Evolutionary conservation across 805 yeast genomes (phyloP).

Genomic region (Wickerhamiella galacta): DNA sequence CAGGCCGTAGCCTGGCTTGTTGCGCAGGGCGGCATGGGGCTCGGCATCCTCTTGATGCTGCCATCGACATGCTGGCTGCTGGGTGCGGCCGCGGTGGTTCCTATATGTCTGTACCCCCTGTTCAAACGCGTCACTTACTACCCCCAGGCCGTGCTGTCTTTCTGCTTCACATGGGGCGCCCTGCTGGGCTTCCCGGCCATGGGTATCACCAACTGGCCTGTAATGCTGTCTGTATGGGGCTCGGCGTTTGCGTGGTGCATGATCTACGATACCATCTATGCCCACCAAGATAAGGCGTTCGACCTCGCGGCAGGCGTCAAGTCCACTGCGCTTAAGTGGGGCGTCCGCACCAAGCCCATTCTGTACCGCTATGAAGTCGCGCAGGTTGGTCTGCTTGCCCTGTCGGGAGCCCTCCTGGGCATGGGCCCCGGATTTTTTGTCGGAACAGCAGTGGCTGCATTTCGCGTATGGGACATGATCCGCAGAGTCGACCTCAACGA

Average conservation of each 20-base stretch:
- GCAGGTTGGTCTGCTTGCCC: slow-evolving; percentile 46
- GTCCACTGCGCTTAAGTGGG: slow-evolving; percentile 94
- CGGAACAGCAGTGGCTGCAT: slow-evolving; percentile 51
- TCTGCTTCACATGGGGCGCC: slow-evolving; percentile 91
- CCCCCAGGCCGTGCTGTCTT: slow-evolving; percentile 71
- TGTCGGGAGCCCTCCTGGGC: slow-evolving; percentile 60
- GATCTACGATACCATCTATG: slow-evolving; percentile 91
- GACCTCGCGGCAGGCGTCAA: slow-evolving; percentile 85
- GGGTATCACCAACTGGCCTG: slow-evolving; percentile 62
- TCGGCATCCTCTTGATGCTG: slow-evolving; percentile 49
- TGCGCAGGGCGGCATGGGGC: slow-evolving; percentile 59
- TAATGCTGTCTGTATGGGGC: slow-evolving; percentile 61
- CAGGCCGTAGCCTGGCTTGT: slow-evolving; percentile 59
- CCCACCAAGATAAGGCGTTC: slow-evolving; percentile 88
- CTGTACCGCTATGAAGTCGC: slow-evolving; percentile 44
- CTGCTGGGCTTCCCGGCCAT: slow-evolving; percentile 90
- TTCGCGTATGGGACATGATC: slow-evolving; percentile 53
- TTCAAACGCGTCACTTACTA: slow-evolving; percentile 91
- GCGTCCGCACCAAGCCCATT: slow-evolving; percentile 54
- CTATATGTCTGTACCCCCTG: slow-evolving; percentile 77
- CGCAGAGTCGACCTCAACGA: slow-evolving; percentile 57
- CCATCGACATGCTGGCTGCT: slow-evolving; percentile 70
- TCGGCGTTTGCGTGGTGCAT: slow-evolving; percentile 84
- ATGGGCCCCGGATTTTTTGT: slow-evolving; percentile 72
- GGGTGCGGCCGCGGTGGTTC: slow-evolving; percentile 64